Percentiles rank a stretch among this genome's conserved stretches.
phyloP scores from a whole-genome alignment of 768 basidiomycete species.

The Steccherinum ochraceum region DNA sequence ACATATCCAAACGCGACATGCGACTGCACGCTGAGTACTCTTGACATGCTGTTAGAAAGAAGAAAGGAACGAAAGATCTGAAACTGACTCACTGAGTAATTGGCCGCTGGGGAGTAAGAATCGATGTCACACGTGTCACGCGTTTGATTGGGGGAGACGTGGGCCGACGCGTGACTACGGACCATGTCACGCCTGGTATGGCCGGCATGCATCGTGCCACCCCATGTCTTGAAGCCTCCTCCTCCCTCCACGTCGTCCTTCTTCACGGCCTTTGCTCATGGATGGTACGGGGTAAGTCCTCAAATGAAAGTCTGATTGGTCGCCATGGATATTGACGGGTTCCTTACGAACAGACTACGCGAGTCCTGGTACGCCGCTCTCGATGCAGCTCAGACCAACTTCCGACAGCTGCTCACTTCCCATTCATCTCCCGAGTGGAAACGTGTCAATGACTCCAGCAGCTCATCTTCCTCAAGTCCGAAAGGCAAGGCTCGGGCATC shows the following conservation, averaged over 20 bases:
- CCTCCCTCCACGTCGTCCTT: background rate
- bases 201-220: background rate
- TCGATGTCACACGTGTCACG: background rate
- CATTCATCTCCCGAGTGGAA: slow-evolving; percentile 74
- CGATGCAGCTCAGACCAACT: slow-evolving; percentile 66
- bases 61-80: no score
- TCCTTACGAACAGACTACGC: slow-evolving; percentile 56
- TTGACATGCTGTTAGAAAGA: slow-evolving; percentile 33
- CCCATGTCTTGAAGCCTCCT: background rate
- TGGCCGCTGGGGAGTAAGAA: background rate
- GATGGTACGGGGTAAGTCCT: background rate
- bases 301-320: no score
- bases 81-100: background rate
- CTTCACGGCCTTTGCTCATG: background rate
- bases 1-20: slow-evolving; percentile 95
- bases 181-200: background rate
- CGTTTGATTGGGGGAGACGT: background rate
- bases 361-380: slow-evolving; percentile 80
- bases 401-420: slow-evolving; percentile 72
- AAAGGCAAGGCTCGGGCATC: slow-evolving; percentile 59
- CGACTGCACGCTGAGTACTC: slow-evolving; percentile 87
- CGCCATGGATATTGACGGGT: no score
- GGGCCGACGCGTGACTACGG: background rate
- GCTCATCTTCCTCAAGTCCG: slow-evolving; percentile 33
- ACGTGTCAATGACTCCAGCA: slow-evolving; percentile 42